Evolutionary conservation across 2,329 filamentous ascomycete species (phyloP), one percentile per base, ranked within the genome.

Genomic region (Penicillium sp.): DNA sequence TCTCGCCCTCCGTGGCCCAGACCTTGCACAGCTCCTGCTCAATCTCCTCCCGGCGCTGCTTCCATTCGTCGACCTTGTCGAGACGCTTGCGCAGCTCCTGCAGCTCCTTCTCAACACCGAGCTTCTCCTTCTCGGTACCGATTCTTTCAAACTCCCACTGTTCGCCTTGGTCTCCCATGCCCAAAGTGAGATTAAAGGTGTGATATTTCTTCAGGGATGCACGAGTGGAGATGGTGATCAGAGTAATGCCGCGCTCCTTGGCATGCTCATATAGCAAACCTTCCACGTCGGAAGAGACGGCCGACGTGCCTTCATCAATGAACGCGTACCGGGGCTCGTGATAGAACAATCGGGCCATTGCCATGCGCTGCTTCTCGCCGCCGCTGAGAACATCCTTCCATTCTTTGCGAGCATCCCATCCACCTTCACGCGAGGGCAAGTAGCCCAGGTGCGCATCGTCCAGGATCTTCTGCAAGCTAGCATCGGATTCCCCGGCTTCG

Each of bases 321-420:
- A 98, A 89, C 2, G 89, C 93, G 65, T 95, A 98, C 50, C 86
- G 78, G 13, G 93, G 93, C 71, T 97, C 91, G 63, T 98, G 93
- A 63, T 98, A 98, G 32, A 97, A 74, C 40, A 98, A 68, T 36
- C 93, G 77, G 3, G 94, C 91, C 60, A 98, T 89, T 0, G 82
- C 89, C 80, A 98, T 88, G 18, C 93, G 78, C 72, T 98, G 93
- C 74, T 98, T 98, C 76, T 98, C 93, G 10, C 93, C 93, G 31
- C 93, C 93, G 55, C 86, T 91, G n/a, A 98, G 77, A 4, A 98
- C 89, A 58, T 97, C 91, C 71, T 97, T 96, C 93, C 93, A 98
- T 65, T 95, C 90, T 70, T 98, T 97, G 46, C 89, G 81, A 4
- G 89, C 93, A 64, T 98, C 89, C 89, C 89, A 97, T 11, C 93